A percentile compares a stretch with the other conserved stretches of the same genome.
These are phyloP conservation scores for Stentor coeruleus DNA, from an alignment of 73 alveolate species.

Conservation along the genomic window DNA sequence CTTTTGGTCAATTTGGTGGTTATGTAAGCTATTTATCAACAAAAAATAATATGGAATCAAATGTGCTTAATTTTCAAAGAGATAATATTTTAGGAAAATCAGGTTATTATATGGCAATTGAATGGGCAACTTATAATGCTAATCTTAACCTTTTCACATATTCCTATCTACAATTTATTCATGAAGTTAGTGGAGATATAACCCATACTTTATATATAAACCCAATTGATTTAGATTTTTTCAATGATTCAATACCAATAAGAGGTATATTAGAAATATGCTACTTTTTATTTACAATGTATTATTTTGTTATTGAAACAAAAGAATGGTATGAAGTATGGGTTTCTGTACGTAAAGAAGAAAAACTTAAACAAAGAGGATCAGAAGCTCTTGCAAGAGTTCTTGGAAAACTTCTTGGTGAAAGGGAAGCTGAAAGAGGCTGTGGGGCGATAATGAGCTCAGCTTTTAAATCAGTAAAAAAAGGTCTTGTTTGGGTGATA, in stretches of 20 bases:
- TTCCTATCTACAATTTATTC: slow-evolving; percentile 21
- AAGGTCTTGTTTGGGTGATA: not conserved
- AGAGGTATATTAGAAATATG: slow-evolving; percentile 33
- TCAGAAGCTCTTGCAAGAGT: not conserved
- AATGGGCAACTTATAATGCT: slow-evolving; percentile 36
- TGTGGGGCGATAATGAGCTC: not conserved
- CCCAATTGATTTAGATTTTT: slow-evolving; percentile 29
- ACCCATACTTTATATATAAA: not conserved
- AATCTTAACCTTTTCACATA: slow-evolving; percentile 32
- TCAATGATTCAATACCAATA: not conserved
- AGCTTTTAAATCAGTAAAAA: not conserved
- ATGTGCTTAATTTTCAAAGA: not conserved
- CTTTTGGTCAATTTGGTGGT: not conserved
- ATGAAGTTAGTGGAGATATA: slow-evolving; percentile 39
- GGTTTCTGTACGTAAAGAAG: not conserved
- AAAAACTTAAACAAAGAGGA: not conserved
- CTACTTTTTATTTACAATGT: slow-evolving; percentile 28
- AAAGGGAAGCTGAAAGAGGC: not conserved
- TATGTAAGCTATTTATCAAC: not conserved
- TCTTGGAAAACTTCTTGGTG: not conserved
- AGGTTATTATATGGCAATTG: slow-evolving; percentile 38
- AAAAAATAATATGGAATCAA: not conserved
- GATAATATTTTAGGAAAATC: not conserved
- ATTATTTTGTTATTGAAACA: slow-evolving; percentile 4
- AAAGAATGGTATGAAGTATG: not conserved